Base-by-base conservation (phyloP, 495 filamentous ascomycete species). In the Trichocladium antarcticum region DNA sequence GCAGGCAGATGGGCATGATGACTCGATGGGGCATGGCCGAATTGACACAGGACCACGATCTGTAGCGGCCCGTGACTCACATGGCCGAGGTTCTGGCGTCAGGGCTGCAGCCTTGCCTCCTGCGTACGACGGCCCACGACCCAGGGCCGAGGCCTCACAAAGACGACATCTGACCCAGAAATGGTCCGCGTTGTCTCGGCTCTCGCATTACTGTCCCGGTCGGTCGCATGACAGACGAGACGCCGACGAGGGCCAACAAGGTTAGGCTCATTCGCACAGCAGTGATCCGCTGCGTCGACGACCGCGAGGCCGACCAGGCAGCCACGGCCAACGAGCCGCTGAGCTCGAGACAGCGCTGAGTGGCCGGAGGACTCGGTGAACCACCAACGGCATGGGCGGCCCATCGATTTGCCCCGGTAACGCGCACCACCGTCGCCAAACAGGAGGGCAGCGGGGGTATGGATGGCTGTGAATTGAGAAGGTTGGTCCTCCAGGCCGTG, bases 61-160 rank as follows among this genome's bases (percentile, higher is more conserved):
- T n/a, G n/a, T n/a, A n/a, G n/a, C n/a, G n/a, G n/a, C n/a, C 49
- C 50, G 16, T 49, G 46, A 45, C 49, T 40, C 49, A 45, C 36
- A 12, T 34, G 15, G 15, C 8, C 41, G 20, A 45, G 42, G 49
- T 34, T 39, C 45, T 34, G 40, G 42, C 41, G 16, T 27, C 20
- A 28, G 12, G 39, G 28, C 19, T 32, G 42, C 41, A 51, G 49
- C 49, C 49, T 45, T 51, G 49, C 24, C 3, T 15, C 22, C 24
- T 32, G 27, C 5, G 27, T 27, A 41, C 28, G 11, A 11, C 19
- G n/a, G n/a, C n/a, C n/a, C n/a, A n/a, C n/a, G n/a, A n/a, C n/a
- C n/a, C n/a, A n/a, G n/a, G n/a, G n/a, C n/a, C 16, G 19, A 15
- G n/a, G 48, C 40, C 48, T 45, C 20, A 22, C n/a, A 31, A 44